Evolutionary conservation across 2,329 filamentous ascomycete species (phyloP).

Genomic region (Cladophialophora carrionii): DNA sequence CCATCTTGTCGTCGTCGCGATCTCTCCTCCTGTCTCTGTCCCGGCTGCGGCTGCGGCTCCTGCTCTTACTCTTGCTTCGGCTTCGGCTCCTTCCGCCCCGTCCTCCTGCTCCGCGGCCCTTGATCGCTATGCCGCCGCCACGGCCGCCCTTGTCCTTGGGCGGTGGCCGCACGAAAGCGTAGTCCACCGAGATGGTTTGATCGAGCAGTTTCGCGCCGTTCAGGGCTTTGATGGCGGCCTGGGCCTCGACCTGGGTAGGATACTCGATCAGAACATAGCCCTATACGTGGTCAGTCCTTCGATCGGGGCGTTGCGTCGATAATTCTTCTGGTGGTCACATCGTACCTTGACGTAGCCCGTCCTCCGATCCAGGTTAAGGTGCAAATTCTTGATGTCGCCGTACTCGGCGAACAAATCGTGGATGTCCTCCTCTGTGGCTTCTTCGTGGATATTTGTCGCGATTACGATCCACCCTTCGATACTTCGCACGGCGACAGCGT

Average conservation of each 20-base stretch:
- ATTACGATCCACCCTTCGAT: conserved; percentile 72
- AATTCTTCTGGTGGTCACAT: background rate
- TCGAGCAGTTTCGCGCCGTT: conserved; percentile 66
- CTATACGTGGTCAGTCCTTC: conserved; percentile 44
- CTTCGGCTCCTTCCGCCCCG: conserved; percentile 54
- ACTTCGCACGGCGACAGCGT: conserved; percentile 63
- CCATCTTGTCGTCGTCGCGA: conserved; percentile 33
- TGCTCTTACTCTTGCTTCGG: conserved; percentile 46
- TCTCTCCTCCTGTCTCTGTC: conserved; percentile 22
- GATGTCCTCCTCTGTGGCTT: conserved; percentile 68
- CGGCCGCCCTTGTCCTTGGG: conserved; percentile 53
- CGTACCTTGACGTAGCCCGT: conserved; percentile 70
- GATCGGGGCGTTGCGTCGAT: background rate
- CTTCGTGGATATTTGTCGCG: conserved; percentile 70
- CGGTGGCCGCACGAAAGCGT: conserved; percentile 67
- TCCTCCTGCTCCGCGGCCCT: conserved; percentile 33
- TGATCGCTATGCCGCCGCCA: conserved; percentile 36
- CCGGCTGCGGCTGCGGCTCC: conserved; percentile 23
- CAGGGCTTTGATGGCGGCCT: conserved; percentile 63
- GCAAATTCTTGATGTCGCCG: conserved; percentile 69
- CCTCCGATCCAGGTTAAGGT: conserved; percentile 66
- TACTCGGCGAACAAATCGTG: conserved; percentile 68
- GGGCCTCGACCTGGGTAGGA: conserved; percentile 65
- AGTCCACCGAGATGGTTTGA: conserved; percentile 67
- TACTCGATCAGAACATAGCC: conserved; percentile 70